A percentile compares a stretch with the other conserved stretches of the same genome.
Evolutionary conservation across 2,329 filamentous ascomycete species (phyloP).

Genomic region (Trichoderma simmonsii): DNA sequence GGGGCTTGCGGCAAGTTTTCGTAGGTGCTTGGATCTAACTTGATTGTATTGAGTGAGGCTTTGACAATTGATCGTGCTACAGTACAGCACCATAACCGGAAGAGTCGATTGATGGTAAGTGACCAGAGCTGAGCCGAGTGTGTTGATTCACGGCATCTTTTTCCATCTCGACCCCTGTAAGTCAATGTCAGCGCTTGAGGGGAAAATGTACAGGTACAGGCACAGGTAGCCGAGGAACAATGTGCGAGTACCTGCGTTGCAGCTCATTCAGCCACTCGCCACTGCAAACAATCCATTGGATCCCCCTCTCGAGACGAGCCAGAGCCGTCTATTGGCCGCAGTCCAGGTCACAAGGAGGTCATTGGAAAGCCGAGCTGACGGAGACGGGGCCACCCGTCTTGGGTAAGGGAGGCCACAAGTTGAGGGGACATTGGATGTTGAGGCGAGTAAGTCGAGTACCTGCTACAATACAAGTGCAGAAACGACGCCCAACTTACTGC

Average conservation of each 20-base stretch:
- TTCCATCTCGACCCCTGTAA: neutral
- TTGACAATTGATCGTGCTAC: neutral
- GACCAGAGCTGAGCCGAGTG: neutral
- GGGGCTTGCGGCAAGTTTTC: neutral
- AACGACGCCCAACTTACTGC: neutral
- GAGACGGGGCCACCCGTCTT: neutral
- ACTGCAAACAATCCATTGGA: neutral
- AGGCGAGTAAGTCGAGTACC: neutral
- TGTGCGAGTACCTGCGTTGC: neutral
- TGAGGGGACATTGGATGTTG: neutral
- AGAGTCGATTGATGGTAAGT: neutral
- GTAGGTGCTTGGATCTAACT: neutral
- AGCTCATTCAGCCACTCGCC: neutral
- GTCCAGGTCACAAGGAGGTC: neutral
- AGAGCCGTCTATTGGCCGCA: neutral
- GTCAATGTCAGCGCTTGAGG: neutral
- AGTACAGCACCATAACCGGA: too few species aligned
- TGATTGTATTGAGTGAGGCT: neutral
- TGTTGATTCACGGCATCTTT: neutral
- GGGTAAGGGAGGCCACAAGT: neutral
- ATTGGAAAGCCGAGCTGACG: neutral
- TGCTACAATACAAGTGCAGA: neutral
- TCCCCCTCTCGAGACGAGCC: neutral
- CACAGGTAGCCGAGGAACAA: too few species aligned
- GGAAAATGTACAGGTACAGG: neutral